phyloP scores from a whole-genome alignment of 208 protist species.

The Acanthamoeba quina region DNA sequence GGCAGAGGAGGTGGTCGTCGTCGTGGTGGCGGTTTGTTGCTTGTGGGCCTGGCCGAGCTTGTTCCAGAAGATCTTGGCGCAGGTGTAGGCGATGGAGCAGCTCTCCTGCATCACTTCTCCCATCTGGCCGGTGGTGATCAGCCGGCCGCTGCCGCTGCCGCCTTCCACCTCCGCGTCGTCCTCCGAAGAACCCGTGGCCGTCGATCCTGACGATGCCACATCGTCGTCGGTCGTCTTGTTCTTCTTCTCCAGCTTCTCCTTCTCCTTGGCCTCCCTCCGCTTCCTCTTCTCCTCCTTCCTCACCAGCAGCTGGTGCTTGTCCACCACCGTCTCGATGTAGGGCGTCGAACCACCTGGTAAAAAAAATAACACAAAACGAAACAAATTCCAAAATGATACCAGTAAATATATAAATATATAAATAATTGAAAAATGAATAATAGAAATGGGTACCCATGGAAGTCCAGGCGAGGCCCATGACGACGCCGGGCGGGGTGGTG shows the following conservation, averaged over 20 bases:
- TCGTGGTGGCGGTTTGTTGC: neutral
- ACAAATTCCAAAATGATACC: neutral
- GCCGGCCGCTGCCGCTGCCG: constrained; percentile 81
- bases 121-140: constrained; percentile 87
- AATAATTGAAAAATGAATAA: neutral
- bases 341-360: constrained; percentile 78
- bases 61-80: constrained; percentile 83
- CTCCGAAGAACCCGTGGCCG: neutral
- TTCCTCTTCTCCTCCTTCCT: constrained; percentile 40
- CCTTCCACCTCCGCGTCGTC: neutral
- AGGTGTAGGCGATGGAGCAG: constrained; percentile 89
- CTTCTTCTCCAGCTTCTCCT: constrained; percentile 30
- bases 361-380: neutral
- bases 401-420: constrained; percentile 48
- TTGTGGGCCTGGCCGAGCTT: constrained; percentile 41
- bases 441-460: constrained; percentile 82
- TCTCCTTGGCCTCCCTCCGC: constrained; percentile 15
- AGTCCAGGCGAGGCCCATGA: constrained; percentile 92
- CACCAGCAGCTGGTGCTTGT: constrained; percentile 24
- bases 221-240: neutral
- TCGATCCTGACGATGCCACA: neutral
- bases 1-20: neutral
- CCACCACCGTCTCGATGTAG: constrained; percentile 86
- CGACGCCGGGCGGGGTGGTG: constrained; percentile 87
- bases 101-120: constrained; percentile 94